Evolutionary conservation across 2,329 filamentous ascomycete species (phyloP).

Genomic region (Chrysosporium queenslandicum): DNA sequence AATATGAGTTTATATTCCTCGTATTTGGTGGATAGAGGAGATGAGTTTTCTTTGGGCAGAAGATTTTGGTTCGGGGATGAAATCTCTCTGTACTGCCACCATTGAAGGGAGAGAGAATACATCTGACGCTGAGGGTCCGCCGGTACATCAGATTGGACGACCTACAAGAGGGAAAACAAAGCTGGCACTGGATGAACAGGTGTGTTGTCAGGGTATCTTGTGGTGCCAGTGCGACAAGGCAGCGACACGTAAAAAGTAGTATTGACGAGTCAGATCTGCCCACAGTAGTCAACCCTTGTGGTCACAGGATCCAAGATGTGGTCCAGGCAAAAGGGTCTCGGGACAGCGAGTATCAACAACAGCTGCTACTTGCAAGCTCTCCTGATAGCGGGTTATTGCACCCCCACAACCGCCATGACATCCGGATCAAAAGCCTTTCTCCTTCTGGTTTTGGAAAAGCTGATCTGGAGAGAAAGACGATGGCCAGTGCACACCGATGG

Average conservation of each 20-base stretch:
- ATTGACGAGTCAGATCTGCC: background rate
- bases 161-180: background rate
- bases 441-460: no score
- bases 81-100: no score
- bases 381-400: no score
- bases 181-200: background rate
- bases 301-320: conserved; percentile 2
- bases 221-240: conserved; percentile 5
- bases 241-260: background rate
- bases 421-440: no score
- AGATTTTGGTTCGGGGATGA: no score
- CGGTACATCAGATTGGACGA: background rate
- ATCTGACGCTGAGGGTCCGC: background rate
- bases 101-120: background rate
- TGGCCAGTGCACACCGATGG: background rate
- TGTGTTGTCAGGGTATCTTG: background rate
- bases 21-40: no score
- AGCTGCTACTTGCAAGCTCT: background rate
- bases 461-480: background rate
- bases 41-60: no score
- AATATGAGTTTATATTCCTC: background rate
- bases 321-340: no score
- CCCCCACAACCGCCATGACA: no score
- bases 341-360: no score
- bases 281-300: background rate